Conservation (phyloP, 345 rosid species). For the Abelmoschus esculentus region DNA sequence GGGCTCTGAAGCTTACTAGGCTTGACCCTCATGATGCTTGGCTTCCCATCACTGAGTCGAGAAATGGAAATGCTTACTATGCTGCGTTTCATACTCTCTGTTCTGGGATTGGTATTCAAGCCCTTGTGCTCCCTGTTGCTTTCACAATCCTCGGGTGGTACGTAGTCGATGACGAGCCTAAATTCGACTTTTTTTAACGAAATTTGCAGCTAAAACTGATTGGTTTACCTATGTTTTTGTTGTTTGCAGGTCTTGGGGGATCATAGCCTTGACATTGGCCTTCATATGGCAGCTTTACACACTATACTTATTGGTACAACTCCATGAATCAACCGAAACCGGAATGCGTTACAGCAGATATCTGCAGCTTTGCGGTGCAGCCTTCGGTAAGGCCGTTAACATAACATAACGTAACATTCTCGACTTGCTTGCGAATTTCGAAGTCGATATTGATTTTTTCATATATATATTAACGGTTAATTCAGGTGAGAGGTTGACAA, state of each 20-base stretch:
- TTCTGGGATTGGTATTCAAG: constrained; percentile 78
- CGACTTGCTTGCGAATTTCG: not conserved
- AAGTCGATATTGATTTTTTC: not conserved
- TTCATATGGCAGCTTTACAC: constrained; percentile 85
- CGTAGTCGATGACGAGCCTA: not conserved
- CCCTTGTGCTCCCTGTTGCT: constrained; percentile 86
- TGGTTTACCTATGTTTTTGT: not conserved
- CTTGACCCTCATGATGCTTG: constrained; percentile 71
- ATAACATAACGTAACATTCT: not conserved
- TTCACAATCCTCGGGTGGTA: constrained; percentile 82
- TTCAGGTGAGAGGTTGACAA: constrained; percentile 43
- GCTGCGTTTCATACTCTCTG: constrained; percentile 83
- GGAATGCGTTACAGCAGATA: constrained; percentile 69
- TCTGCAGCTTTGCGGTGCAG: constrained; percentile 43
- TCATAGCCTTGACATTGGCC: constrained; percentile 38
- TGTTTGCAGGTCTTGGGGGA: constrained; percentile 65
- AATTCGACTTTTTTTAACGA: not conserved
- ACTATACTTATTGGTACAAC: constrained; percentile 58
- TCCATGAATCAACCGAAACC: constrained; percentile 53
- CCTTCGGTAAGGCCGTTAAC: constrained; percentile 43
- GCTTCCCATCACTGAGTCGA: constrained; percentile 89
- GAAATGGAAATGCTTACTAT: constrained; percentile 70
- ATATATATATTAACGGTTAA: not conserved
- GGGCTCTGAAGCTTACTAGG: constrained; percentile 47
- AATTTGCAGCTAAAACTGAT: not conserved